Base-by-base conservation (phyloP, 257 asterid species). In the Ophiorrhiza pumila region DNA sequence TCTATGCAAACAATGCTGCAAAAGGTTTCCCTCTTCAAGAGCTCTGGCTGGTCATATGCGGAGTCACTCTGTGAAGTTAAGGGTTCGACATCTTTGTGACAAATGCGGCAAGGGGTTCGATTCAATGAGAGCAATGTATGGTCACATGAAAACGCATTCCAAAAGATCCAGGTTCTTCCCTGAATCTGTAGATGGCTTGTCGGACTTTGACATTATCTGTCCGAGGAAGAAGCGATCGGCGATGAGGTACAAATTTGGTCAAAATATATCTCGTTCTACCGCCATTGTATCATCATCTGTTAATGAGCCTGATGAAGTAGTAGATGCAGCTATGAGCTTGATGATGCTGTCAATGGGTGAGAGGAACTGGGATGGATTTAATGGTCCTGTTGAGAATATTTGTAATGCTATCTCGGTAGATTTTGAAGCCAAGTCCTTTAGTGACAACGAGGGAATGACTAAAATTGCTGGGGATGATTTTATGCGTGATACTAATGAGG, bases 31-130 rank as follows among this genome's bases (percentile, higher is more conserved):
- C 11, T 86, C 98, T 2, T 25, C 79, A 82, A 83, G 88, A 63
- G 98, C 97, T 79, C 76, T 95, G 4, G 78, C 93, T 1, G 99
- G 97, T 31, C 99, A 95, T 70, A 82, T 92, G 90, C 82, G 94
- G 76, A 69, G 85, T 75, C 97, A 92, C 55, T 84, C 98, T 7
- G 55, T 53, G 77, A 83, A 83, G 87, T 76, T 81, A 55, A 76
- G 59, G 66, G 72, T 56, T 45, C 14, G 61, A 63, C 79, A 83
- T 80, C 65, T 39, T 41, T 95, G 98, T 78, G 74, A 85, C 85
- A 76, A 78, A 82, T 95, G 99, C 73, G 90, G 89, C 8, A 87
- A 79, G 75, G 91, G 70, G 15, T 95, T 92, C 63, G 86, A 73
- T 74, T 90, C 98, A 34, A 39, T 71, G 62, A 86, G 87, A 49